Evolutionary conservation across 371 early-diverging fungal genomes (phyloP).

Genomic region (Zancudomyces culisetae): DNA sequence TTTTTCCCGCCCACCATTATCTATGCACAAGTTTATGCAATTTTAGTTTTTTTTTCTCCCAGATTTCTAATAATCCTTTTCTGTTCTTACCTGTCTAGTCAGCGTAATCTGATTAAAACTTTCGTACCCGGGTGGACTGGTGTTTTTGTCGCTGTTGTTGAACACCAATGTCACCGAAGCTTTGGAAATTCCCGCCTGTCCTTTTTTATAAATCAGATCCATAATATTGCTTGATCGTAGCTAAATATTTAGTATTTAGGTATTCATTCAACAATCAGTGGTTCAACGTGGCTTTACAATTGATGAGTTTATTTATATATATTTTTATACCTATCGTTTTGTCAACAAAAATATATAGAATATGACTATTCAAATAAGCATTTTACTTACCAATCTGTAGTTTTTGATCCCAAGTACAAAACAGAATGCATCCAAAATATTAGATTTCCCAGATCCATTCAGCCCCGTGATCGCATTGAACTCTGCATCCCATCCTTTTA

Average conservation of each 20-base stretch:
- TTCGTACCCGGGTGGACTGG: constrained; percentile 84
- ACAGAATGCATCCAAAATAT: constrained; percentile 98
- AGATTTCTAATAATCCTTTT: neutral
- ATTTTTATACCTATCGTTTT: neutral
- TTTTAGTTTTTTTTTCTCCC: neutral
- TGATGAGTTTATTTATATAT: neutral
- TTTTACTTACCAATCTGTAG: constrained; percentile 31
- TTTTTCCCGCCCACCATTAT: constrained; percentile 81
- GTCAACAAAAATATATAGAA: neutral
- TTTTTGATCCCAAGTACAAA: constrained; percentile 96
- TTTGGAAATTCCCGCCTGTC: constrained; percentile 90
- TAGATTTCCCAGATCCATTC: constrained; percentile 99
- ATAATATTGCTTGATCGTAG: constrained; percentile 85
- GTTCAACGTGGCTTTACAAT: neutral
- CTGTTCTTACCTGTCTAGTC: constrained; percentile 62
- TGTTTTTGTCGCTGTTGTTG: constrained; percentile 68
- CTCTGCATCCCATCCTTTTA: constrained; percentile 86
- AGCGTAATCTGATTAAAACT: constrained; percentile 72
- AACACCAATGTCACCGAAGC: constrained; percentile 95
- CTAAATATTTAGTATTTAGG: constrained; percentile 24
- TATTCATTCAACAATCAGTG: neutral
- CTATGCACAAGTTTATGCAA: constrained; percentile 19
- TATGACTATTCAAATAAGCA: neutral
- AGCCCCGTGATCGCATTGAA: constrained; percentile 99
- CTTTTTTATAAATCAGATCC: constrained; percentile 94